Evolutionary conservation across 768 basidiomycete species (phyloP).

Genomic region (Russula sp.): DNA sequence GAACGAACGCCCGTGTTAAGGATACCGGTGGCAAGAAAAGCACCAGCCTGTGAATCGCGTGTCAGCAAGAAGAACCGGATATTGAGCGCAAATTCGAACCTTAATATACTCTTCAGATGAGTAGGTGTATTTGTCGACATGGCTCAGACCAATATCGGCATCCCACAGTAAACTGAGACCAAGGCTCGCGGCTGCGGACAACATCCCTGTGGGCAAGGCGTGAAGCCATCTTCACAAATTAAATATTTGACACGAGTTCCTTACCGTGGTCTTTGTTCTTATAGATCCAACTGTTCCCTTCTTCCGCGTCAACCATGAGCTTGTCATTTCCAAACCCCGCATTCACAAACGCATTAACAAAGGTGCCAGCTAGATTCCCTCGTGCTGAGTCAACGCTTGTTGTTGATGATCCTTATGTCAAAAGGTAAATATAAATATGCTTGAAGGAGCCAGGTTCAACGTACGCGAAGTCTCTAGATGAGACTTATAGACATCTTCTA

Average conservation of each 20-base stretch:
- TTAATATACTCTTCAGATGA: conserved; percentile 96
- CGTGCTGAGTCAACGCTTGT: conserved; percentile 88
- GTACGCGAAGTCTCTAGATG: conserved; percentile 87
- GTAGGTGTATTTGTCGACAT: conserved; percentile 97
- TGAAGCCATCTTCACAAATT: not conserved
- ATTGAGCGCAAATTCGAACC: conserved; percentile 29
- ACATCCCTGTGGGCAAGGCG: conserved; percentile 62
- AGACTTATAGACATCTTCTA: conserved; percentile 96
- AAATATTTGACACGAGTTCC: conserved; percentile 17
- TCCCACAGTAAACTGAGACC: conserved; percentile 95
- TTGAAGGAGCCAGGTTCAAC: conserved; percentile 21
- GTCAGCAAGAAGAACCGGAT: not conserved
- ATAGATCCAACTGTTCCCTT: conserved; percentile 98
- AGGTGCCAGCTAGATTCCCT: conserved; percentile 91
- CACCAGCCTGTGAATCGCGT: conserved; percentile 56
- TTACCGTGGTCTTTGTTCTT: conserved; percentile 98
- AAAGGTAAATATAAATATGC: not conserved
- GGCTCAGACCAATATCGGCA: conserved; percentile 85
- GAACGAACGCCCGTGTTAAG: conserved; percentile 84
- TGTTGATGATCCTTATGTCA: conserved; percentile 48
- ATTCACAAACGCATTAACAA: conserved; percentile 98
- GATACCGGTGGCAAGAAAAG: conserved; percentile 90
- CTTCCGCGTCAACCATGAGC: conserved; percentile 93
- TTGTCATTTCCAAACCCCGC: conserved; percentile 99
- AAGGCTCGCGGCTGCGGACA: conserved; percentile 91